Conservation (phyloP, 176 grass and related monocot genomes). For the Oryza officinalis region DNA sequence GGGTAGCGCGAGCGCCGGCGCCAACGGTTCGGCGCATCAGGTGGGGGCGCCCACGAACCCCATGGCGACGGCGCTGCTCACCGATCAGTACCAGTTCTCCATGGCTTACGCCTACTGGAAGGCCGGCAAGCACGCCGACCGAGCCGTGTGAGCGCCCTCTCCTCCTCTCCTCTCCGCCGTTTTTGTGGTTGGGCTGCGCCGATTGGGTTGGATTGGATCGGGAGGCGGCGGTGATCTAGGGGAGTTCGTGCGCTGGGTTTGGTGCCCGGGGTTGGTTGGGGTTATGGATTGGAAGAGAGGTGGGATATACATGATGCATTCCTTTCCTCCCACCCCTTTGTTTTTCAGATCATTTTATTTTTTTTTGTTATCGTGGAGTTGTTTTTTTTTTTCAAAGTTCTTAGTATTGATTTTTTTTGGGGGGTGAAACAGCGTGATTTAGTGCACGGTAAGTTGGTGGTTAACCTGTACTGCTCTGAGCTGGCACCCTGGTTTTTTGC, state of each 20-base stretch:
- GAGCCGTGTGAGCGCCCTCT: conserved; percentile 72
- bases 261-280: conserved; percentile 28
- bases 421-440: background rate
- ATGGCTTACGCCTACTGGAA: conserved; percentile 99
- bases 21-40: conserved; percentile 54
- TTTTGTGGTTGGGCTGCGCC: background rate
- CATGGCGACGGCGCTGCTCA: conserved; percentile 95
- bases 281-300: background rate
- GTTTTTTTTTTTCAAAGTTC: background rate
- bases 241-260: background rate
- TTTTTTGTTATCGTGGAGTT: conserved; percentile 1
- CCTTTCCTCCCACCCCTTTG: background rate
- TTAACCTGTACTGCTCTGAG: background rate
- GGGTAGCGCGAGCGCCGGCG: background rate
- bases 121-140: conserved; percentile 83
- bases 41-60: conserved; percentile 82
- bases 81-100: conserved; percentile 99
- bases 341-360: background rate
- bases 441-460: background rate
- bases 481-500: conserved; percentile 26
- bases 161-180: background rate
- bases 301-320: background rate
- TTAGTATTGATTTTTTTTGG: background rate
- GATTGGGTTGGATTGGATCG: conserved; percentile 36
- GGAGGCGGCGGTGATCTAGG: conserved; percentile 29